Evolutionary conservation across 2,329 filamentous ascomycete genomes (phyloP), one percentile per base, ranked within the genome.

Genomic region (Sporothrix schenckii): DNA sequence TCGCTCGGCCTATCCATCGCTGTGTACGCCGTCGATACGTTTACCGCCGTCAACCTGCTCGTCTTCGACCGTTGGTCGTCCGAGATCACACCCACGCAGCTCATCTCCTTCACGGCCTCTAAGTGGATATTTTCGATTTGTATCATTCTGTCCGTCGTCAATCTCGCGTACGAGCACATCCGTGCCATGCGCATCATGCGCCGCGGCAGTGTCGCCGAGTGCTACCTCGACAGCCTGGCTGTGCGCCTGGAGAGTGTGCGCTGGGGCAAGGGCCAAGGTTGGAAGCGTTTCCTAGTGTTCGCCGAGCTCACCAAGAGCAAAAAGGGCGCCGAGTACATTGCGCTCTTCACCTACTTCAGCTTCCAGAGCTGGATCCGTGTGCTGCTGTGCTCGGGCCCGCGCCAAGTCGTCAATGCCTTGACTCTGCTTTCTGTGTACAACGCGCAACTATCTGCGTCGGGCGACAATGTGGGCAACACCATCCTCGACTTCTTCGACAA

Each of bases 61-160:
- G 91, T 87, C 70, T 97, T 97, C 81, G 88, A 96, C 81, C 88
- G 88, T 72, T 98, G 94, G 94, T 92, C 92, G 1, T 92, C 91
- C 68, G 86, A 92, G 74, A 91, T 98, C 75, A 82, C 92, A 75
- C 93, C 93, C 1, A 86, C 87, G 53, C 78, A 80, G 70, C 73
- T 81, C n/a, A 91, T 98, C 74, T 87, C 89, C 3, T 88, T 96
- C 77, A 82, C 88, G 65, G 87, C 94, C 69, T 91, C 93, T 14
- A 96, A 95, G 82, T 97, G 94, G 93, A 94, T 99, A 78, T 99
- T 98, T 79, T 91, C 92, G 39, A 87, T 88, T 70, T 97, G 94
- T 79, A 98, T 99, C 77, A 91, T 98, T 73, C 84, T 95, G 49
- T 98, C 94, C 11, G 94, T 94, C 79, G 82, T 93, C 74, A 92